phyloP scores from a whole-genome alignment of 768 basidiomycete species.

The Suillus paluster region DNA sequence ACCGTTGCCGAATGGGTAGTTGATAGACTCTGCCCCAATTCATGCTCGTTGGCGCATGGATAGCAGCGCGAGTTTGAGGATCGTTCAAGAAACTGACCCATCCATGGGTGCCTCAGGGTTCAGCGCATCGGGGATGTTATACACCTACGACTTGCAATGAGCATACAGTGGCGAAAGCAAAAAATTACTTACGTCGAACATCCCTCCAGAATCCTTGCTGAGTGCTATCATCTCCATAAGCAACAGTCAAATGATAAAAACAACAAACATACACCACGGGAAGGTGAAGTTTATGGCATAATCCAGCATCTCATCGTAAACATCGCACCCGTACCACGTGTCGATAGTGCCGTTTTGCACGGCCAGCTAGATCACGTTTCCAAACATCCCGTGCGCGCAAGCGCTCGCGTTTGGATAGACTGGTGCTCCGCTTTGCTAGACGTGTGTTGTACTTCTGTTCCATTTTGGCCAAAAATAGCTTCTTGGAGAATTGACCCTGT shows the following conservation, averaged over 20 bases:
- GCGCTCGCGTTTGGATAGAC: constrained; percentile 28
- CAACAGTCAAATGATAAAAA: constrained; percentile 5
- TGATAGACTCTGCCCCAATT: constrained; percentile 42
- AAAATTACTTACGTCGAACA: constrained; percentile 41
- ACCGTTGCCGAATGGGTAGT: constrained; percentile 42
- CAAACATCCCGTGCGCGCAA: constrained; percentile 28
- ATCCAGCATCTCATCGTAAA: constrained; percentile 68
- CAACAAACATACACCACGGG: constrained; percentile 53
- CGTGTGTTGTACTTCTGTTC: constrained; percentile 23
- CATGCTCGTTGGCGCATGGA: constrained; percentile 71
- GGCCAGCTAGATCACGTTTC: constrained; percentile 52
- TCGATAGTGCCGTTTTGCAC: constrained; percentile 61
- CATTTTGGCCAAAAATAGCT: constrained; percentile 25
- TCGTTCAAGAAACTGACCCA: constrained; percentile 63
- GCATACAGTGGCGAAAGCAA: background rate
- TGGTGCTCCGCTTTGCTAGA: constrained; percentile 26
- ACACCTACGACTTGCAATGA: constrained; percentile 38
- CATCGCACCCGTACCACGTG: constrained; percentile 67
- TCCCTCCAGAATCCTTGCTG: constrained; percentile 31
- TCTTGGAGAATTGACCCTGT: constrained; percentile 20
- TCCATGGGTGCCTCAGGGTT: constrained; percentile 55
- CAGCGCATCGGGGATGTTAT: constrained; percentile 60
- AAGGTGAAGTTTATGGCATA: constrained; percentile 75
- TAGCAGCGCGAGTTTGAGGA: constrained; percentile 54
- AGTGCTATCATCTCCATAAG: constrained; percentile 18